Evolutionary conservation across 2,329 filamentous ascomycete species (phyloP).

Genomic region (Sclerotinia borealis): DNA sequence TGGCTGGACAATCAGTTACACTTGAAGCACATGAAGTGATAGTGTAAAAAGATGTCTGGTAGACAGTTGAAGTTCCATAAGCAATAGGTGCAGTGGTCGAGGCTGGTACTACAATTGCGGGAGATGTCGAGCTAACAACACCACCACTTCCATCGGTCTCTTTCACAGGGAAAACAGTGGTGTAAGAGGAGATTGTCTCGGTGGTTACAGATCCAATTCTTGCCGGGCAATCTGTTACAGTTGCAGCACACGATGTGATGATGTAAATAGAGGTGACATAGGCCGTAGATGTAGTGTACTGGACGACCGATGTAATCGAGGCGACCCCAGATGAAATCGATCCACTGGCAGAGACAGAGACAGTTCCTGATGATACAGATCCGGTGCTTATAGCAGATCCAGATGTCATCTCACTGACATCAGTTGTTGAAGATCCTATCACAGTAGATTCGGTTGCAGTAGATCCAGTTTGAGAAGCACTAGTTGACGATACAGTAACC

Average conservation of each 20-base stretch:
- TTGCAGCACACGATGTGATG: conserved; percentile 44
- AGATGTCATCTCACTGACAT: background rate
- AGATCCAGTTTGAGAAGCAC: background rate
- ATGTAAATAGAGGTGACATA: conserved; percentile 45
- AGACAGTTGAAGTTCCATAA: conserved; percentile 41
- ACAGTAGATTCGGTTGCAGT: background rate
- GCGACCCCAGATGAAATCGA: background rate
- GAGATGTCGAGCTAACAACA: background rate
- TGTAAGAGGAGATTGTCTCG: conserved; percentile 35
- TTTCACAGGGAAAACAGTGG: conserved; percentile 35
- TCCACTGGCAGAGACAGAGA: background rate
- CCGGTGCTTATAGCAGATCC: background rate
- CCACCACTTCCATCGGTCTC: conserved; percentile 25
- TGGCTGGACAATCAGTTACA: conserved; percentile 46
- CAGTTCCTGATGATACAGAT: background rate
- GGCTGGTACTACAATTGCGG: background rate
- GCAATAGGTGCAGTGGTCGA: conserved; percentile 4
- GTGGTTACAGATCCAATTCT: conserved; percentile 28
- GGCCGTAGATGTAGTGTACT: conserved; percentile 27
- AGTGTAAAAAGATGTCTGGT: conserved; percentile 44
- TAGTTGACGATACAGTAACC: background rate
- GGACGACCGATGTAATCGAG: background rate
- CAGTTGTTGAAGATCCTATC: background rate
- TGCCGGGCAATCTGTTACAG: conserved; percentile 46
- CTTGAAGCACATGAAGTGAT: conserved; percentile 44